Evolutionary conservation across 2,329 filamentous ascomycete genomes (phyloP).

Genomic region (Scedosporium apiospermum): DNA sequence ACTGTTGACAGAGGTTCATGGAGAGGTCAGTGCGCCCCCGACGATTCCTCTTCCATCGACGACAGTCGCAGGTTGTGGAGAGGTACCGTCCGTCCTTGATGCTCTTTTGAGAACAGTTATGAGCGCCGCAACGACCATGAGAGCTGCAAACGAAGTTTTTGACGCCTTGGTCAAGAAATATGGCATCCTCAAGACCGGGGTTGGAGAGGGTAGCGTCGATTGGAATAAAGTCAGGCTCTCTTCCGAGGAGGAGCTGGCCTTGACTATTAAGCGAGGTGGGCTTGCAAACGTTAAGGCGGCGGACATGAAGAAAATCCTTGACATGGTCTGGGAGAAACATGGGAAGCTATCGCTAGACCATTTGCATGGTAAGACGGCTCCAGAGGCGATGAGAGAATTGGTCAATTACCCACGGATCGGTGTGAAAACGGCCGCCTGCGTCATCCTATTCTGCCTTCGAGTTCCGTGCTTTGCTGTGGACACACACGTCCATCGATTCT

Average conservation of each 20-base stretch:
- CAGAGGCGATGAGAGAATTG: constrained; percentile 41
- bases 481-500: constrained; percentile 44
- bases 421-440: constrained; percentile 47
- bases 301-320: constrained; percentile 63
- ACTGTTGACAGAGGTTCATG: constrained; percentile 57
- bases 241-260: constrained; percentile 48
- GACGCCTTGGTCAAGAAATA: constrained; percentile 54
- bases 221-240: constrained; percentile 62
- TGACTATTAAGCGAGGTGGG: constrained; percentile 62
- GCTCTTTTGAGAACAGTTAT: constrained; percentile 43
- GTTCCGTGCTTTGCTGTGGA: constrained; percentile 47
- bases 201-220: constrained; percentile 63
- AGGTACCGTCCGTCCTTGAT: constrained; percentile 45
- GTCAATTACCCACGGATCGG: constrained; percentile 42
- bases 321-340: constrained; percentile 59
- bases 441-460: constrained; percentile 45
- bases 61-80: constrained; percentile 57
- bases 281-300: constrained; percentile 61
- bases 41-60: constrained; percentile 61
- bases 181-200: constrained; percentile 50
- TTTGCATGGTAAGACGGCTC: constrained; percentile 31
- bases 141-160: constrained; percentile 54
- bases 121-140: constrained; percentile 40
- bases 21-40: constrained; percentile 53
- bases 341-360: constrained; percentile 49